phyloP scores from a whole-genome alignment of 2,329 filamentous ascomycete genomes.

The Cordyceps cateniannulata region DNA sequence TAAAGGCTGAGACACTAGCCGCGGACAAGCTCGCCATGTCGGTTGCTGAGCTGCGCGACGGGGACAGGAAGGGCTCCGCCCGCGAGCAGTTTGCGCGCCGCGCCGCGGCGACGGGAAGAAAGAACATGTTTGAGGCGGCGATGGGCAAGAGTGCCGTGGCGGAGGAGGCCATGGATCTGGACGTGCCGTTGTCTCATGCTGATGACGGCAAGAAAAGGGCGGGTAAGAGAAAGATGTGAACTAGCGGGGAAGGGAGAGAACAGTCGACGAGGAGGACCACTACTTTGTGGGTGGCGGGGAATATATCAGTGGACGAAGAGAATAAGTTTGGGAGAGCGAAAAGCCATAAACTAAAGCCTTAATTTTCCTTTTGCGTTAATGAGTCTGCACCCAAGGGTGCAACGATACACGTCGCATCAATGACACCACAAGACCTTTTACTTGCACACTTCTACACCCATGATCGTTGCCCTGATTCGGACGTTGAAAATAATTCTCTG shows the following conservation, averaged over 20 bases:
- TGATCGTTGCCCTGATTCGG: neutral
- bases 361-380: neutral
- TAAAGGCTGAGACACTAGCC: slow-evolving; percentile 42
- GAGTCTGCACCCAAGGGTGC: slow-evolving; percentile 1
- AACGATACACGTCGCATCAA: slow-evolving; percentile 10
- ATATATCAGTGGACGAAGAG: neutral
- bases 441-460: too few species aligned
- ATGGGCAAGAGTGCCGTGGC: slow-evolving; percentile 32
- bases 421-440: neutral
- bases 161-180: slow-evolving; percentile 50
- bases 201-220: slow-evolving; percentile 45
- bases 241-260: neutral
- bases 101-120: neutral
- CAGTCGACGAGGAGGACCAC: neutral
- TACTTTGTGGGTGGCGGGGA: neutral
- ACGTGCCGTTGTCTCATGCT: slow-evolving; percentile 38
- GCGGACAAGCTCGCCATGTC: slow-evolving; percentile 43
- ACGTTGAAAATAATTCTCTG: neutral
- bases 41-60: slow-evolving; percentile 39
- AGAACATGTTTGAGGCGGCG: slow-evolving; percentile 12
- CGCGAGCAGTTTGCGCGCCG: slow-evolving; percentile 9
- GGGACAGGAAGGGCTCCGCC: slow-evolving; percentile 30
- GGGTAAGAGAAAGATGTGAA: slow-evolving; percentile 48
- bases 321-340: neutral
- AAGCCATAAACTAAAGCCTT: neutral